phyloP scores from a whole-genome alignment of 176 grass and related monocot species.

The Aegilops speltoides region DNA sequence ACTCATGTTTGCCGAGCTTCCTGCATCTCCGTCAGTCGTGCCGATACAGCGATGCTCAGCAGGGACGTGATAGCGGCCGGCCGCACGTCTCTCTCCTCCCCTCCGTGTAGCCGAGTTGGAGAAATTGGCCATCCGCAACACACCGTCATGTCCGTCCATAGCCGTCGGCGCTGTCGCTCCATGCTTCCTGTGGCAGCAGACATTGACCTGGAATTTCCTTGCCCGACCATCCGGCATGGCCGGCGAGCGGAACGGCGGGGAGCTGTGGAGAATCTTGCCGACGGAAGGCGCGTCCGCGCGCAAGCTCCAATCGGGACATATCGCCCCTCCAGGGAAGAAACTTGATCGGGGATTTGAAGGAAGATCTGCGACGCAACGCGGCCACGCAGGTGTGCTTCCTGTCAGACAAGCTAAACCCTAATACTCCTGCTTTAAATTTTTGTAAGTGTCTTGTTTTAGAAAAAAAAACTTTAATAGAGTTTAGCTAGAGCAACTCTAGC shows the following conservation, averaged over 20 bases:
- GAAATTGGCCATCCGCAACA: neutral
- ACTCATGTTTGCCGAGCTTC: neutral
- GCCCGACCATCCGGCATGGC: slow-evolving; percentile 24
- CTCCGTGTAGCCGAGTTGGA: neutral
- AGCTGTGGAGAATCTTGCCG: slow-evolving; percentile 29
- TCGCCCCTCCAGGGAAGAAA: neutral
- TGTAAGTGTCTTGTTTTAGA: too few relatives aligned
- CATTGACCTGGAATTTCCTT: neutral
- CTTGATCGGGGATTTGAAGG: neutral
- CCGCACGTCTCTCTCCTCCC: neutral
- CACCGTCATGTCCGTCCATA: neutral
- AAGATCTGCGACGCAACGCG: neutral
- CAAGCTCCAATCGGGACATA: neutral
- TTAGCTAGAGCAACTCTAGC: too few relatives aligned
- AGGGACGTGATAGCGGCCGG: neutral
- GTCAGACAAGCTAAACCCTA: neutral
- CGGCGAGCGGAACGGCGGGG: neutral
- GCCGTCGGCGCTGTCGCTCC: neutral
- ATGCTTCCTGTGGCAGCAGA: neutral
- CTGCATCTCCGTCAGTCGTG: neutral
- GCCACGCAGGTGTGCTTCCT: neutral
- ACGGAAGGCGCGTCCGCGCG: neutral
- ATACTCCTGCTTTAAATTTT: too few relatives aligned
- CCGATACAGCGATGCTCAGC: neutral
- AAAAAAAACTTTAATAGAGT: too few relatives aligned